phyloP scores from a whole-genome alignment of 2,329 filamentous ascomycete genomes.

The Xylariaceae sp. region DNA sequence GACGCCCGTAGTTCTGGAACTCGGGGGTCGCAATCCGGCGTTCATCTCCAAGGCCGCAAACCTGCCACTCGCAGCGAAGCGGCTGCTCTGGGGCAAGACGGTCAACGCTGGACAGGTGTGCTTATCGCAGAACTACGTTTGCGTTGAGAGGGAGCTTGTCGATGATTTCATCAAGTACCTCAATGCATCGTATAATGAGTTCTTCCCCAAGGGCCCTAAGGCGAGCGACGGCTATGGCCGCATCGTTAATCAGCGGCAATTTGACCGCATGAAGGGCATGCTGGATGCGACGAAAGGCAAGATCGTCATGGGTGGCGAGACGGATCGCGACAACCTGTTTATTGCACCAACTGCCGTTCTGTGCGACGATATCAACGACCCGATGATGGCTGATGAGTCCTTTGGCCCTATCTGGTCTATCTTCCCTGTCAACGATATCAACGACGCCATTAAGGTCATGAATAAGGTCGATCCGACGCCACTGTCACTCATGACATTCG shows the following conservation, averaged over 20 bases:
- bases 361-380: slow-evolving; percentile 69
- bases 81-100: slow-evolving; percentile 85
- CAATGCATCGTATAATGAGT: slow-evolving; percentile 65
- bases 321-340: slow-evolving; percentile 75
- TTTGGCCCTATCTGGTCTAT: slow-evolving; percentile 93
- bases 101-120: slow-evolving; percentile 88
- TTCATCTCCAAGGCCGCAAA: slow-evolving; percentile 85
- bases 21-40: slow-evolving; percentile 88
- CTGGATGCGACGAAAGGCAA: slow-evolving; percentile 79
- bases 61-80: slow-evolving; percentile 72
- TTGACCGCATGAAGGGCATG: slow-evolving; percentile 82
- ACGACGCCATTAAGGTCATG: slow-evolving; percentile 78
- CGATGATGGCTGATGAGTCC: slow-evolving; percentile 76
- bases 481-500: slow-evolving; percentile 80
- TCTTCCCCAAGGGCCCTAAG: slow-evolving; percentile 79
- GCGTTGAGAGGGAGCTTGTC: slow-evolving; percentile 73
- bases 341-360: slow-evolving; percentile 93
- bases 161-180: slow-evolving; percentile 70
- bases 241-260: slow-evolving; percentile 77
- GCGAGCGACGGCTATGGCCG: slow-evolving; percentile 73
- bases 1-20: slow-evolving; percentile 83
- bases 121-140: slow-evolving; percentile 86
- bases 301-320: slow-evolving; percentile 80
- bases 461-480: slow-evolving; percentile 81
- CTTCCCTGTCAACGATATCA: slow-evolving; percentile 71